Evolutionary conservation across 2,329 filamentous ascomycete species (phyloP).

Genomic region (Beauveria pseudobassiana): DNA sequence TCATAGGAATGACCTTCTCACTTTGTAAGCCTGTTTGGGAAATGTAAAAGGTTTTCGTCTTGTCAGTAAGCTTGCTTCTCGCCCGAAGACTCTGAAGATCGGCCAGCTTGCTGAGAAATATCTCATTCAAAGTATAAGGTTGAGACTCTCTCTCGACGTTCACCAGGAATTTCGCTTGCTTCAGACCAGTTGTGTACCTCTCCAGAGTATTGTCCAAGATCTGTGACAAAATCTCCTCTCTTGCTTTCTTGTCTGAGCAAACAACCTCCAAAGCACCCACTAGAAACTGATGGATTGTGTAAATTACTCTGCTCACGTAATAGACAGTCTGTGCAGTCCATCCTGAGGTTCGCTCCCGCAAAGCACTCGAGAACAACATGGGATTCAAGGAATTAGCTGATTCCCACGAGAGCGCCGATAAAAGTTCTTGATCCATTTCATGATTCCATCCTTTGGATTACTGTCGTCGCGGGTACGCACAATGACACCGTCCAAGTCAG

Average conservation of each 20-base stretch:
- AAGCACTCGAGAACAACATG: slow-evolving; percentile 16
- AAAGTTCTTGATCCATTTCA: slow-evolving; percentile 17
- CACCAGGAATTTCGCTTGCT: slow-evolving; percentile 19
- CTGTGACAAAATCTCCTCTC: slow-evolving; percentile 16
- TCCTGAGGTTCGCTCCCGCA: slow-evolving; percentile 23
- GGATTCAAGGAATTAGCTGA: slow-evolving; percentile 18
- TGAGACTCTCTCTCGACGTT: slow-evolving; percentile 18
- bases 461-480: background rate
- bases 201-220: slow-evolving; percentile 18
- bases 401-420: slow-evolving; percentile 19
- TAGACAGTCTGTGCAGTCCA: slow-evolving; percentile 21
- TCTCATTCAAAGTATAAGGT: too few relatives aligned
- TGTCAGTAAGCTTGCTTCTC: slow-evolving; percentile 9
- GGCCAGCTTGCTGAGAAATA: too few relatives aligned
- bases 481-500: slow-evolving; percentile 11
- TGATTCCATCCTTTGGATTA: slow-evolving; percentile 15
- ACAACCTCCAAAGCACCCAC: slow-evolving; percentile 9
- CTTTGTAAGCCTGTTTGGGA: too few relatives aligned
- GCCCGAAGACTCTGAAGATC: too few relatives aligned
- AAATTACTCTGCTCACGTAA: slow-evolving; percentile 22
- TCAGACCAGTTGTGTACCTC: slow-evolving; percentile 19
- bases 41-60: too few relatives aligned
- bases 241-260: slow-evolving; percentile 16
- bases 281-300: slow-evolving; percentile 24
- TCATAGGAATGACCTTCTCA: slow-evolving; percentile 9